phyloP scores from a whole-genome alignment of 2,329 filamentous ascomycete genomes.

The Talaromyces amestolkiae region DNA sequence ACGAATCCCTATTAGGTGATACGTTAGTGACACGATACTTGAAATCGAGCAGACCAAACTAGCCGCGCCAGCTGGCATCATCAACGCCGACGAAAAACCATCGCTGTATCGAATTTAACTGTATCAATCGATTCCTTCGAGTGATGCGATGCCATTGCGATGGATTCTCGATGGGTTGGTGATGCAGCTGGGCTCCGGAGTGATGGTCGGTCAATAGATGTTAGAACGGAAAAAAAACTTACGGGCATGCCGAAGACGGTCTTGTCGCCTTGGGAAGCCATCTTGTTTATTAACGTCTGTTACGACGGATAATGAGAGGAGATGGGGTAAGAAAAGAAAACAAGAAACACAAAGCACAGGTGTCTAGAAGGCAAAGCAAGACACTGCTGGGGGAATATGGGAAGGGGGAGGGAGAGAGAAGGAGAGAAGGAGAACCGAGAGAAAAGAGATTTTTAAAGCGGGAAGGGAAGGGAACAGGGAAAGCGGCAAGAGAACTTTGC shows the following conservation, averaged over 20 bases:
- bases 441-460: slow-evolving; percentile 36
- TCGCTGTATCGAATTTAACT: slow-evolving; percentile 9
- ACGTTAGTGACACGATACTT: slow-evolving; percentile 29
- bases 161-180: slow-evolving; percentile 10
- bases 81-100: slow-evolving; percentile 13
- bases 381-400: slow-evolving; percentile 26
- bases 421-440: slow-evolving; percentile 34
- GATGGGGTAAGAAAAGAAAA: slow-evolving; percentile 38
- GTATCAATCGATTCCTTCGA: neutral
- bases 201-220: slow-evolving; percentile 1
- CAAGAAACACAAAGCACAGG: slow-evolving; percentile 25
- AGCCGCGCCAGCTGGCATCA: slow-evolving; percentile 15
- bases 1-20: slow-evolving; percentile 70
- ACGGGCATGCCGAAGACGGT: slow-evolving; percentile 54
- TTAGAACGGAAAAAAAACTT: slow-evolving; percentile 31
- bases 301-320: slow-evolving; percentile 39
- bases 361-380: slow-evolving; percentile 9
- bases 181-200: slow-evolving; percentile 18
- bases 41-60: neutral
- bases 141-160: slow-evolving; percentile 15
- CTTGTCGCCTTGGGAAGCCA: slow-evolving; percentile 53
- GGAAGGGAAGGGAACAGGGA: slow-evolving; percentile 32
- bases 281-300: slow-evolving; percentile 41
- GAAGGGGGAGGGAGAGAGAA: slow-evolving; percentile 42
- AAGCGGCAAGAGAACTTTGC: slow-evolving; percentile 11